Evolutionary conservation across 495 filamentous ascomycete genomes (phyloP), one percentile per base, ranked within the genome.

Genomic region (Cercophora sp.): DNA sequence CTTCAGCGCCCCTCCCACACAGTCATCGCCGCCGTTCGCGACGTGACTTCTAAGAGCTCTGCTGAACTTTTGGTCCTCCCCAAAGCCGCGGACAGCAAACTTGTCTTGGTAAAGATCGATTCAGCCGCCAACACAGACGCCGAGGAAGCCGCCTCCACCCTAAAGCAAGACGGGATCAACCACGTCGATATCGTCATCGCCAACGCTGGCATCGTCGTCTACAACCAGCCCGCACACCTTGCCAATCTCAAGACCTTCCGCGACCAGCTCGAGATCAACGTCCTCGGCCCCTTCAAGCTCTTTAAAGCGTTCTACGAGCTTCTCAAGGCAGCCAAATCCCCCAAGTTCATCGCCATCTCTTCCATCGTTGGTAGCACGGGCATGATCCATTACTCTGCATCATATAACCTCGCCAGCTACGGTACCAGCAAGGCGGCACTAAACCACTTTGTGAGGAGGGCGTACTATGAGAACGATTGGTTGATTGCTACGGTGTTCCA

Each of bases 241-340:
- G 26, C 53, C 19, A 26, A 48, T 20, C 23, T 65, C 8, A 55
- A 57, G 6, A 59, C 64, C n/a, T 37, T 76, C 13, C 59, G 60
- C 39, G 42, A 67, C 31, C 59, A 73, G 43, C 47, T 76, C 46
- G 58, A 69, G 2, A 59, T 74, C 46, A 79, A 79, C 52, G 60
- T 61, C 20, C 52, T 68, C 19, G 66, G 64, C 11, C 53, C 60
- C 8, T 27, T 78, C 8, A 47, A 48, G 3, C 61, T 78, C 0
- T 61, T 79, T 15, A 56, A 65, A 47, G 51, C 43, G 0, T 45
- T 60, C 11, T 48, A 23, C 9, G 52, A 51, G 4, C 20, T 43
- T 8, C 40, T 43, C 40, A 43, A 43, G 20, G 40, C 20, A 2
- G 15, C 40, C 8, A 25, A 25, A 15, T 35, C 32, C 8, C 69